Base-by-base conservation (phyloP, 2,329 filamentous ascomycete genomes). In the Tothia fuscella region DNA sequence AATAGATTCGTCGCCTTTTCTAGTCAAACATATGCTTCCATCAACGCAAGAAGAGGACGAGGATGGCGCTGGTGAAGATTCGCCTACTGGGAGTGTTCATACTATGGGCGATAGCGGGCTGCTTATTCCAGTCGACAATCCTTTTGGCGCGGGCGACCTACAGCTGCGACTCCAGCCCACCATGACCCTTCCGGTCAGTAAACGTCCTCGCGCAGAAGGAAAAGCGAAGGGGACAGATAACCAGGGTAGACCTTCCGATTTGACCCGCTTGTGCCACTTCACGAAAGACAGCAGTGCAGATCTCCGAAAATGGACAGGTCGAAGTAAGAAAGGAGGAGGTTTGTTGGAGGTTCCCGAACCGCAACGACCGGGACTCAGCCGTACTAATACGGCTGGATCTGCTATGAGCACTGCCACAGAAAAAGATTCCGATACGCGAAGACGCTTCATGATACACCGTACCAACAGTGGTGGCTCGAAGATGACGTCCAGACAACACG, bases 81-180 rank as follows among this genome's bases (percentile, higher is more conserved):
- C 35, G 19, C 28, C 39, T 10, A 30, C 34, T 12, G 42, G 36
- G 9, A 31, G 16, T 21, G 25, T 13, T 20, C 22, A n/a, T 3
- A 12, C 39, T 17, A 9, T 24, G n/a, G n/a, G n/a, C n/a, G 17
- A 37, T 21, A 31, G 12, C 9, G 32, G 10, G 31, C 12, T 40
- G 35, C 17, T 25, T 20, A 16, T 17, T 16, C 28, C 46, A 50
- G 48, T 53, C 13, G 51, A 56, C 6, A 53, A 57, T 17, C 42
- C 42, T 60, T 78, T 74, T 4, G 74, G 78, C 10, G 71, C 81
- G 6, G 82, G 82, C 3, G 82, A 84, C 22, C 71, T 95, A 19
- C 87, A 93, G 56, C 70, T 87, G 41, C 78, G 89, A 26, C 70
- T 96, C 30, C 80, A 80, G 42, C 87, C 91, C 10, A 96, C 89